Base-by-base conservation (phyloP, 345 rosid genomes). In the Populus alba region DNA sequence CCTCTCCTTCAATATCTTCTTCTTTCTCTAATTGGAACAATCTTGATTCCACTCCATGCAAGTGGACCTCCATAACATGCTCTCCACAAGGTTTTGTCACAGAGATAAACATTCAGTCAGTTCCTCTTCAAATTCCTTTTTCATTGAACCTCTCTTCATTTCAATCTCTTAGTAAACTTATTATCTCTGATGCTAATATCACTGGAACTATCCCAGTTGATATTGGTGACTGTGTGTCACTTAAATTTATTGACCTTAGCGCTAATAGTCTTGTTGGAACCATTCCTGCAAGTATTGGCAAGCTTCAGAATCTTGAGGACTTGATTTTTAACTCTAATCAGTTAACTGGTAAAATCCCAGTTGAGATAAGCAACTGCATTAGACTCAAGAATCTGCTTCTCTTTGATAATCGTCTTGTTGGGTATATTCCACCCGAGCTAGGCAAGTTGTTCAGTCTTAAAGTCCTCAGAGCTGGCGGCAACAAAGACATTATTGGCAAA, bases 381-480 rank as follows among this genome's bases (percentile, higher is more conserved):
- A 80, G 82, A 47, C 89, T 94, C 35, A 85, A 74, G 77, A 92
- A 77, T 61, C 72, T 94, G 11, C 75, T 84, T n/a, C 86, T 96
- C 57, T 94, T 83, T 49, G 93, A 91, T 78, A 96, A 94, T 81
- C 86, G 88, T 33, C 86, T 96, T 3, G 73, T 79, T 41, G 97
- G 98, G n/a, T 45, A 62, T 66, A 88, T 96, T 74, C 98, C 99
- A 1, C 45, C 85, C 15, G 95, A 96, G 91, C 75, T 94, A 1
- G 97, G 97, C 6, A 86, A 85, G 38, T 79, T 96, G 68, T 83
- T 85, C 22, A 77, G 70, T 71, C 97, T 96, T 7, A 84, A 92
- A 90, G 88, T 80, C 74, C 83, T 96, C 55, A 88, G 99, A 82
- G 91, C 84, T 8, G 99, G 99, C 27, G 98, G 97, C 29, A 96